These are phyloP conservation scores for Nemania sp. DNA, from an alignment of 2,329 filamentous ascomycete species.

Conservation along the genomic window DNA sequence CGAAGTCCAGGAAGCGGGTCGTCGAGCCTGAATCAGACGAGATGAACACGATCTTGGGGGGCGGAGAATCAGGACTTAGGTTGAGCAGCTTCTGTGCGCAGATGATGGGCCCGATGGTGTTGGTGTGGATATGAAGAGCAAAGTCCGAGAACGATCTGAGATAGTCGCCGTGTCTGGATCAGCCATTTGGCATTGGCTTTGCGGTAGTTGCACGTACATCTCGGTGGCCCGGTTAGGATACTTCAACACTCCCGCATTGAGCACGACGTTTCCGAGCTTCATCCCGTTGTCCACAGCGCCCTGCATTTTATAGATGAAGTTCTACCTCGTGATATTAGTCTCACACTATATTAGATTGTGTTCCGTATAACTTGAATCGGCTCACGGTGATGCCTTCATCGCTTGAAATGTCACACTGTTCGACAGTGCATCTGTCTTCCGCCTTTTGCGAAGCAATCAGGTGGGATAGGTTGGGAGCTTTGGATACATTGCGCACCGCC, in stretches of 20 bases:
- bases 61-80: conserved; percentile 5
- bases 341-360: too few relatives aligned
- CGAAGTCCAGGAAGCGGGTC: conserved; percentile 8
- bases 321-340: neutral
- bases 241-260: conserved; percentile 16
- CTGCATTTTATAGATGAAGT: conserved; percentile 7
- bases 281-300: neutral
- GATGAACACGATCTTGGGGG: conserved; percentile 13
- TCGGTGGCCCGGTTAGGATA: conserved; percentile 16
- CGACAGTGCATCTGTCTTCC: conserved; percentile 6
- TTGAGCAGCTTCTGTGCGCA: conserved; percentile 19
- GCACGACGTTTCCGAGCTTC: conserved; percentile 12
- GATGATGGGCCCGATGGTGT: conserved; percentile 17
- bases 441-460: conserved; percentile 3
- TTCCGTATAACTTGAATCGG: neutral
- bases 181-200: neutral
- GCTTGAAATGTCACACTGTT: conserved; percentile 9
- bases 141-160: conserved; percentile 16
- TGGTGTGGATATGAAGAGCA: conserved; percentile 17
- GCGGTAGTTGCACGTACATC: conserved; percentile 1
- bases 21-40: conserved; percentile 17
- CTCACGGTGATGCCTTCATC: conserved; percentile 16
- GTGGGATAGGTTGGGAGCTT: conserved; percentile 7
- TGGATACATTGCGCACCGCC: conserved; percentile 11
- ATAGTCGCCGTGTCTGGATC: too few relatives aligned